phyloP scores from a whole-genome alignment of 164 flowering plant genomes.

The Nymphaea colorata region DNA sequence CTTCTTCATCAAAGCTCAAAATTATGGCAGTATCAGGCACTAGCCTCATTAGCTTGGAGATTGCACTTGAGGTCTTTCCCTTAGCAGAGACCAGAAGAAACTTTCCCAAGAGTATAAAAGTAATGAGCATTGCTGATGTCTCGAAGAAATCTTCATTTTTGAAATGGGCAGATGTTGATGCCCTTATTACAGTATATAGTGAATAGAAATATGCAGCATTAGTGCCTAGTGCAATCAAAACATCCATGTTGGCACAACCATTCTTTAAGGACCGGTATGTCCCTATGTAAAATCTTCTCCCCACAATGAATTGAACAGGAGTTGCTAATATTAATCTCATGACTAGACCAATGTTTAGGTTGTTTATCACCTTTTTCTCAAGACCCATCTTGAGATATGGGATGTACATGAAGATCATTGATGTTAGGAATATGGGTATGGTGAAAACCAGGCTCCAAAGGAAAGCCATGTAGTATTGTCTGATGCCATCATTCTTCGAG shows the following conservation, averaged over 20 bases:
- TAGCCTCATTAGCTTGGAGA: conserved; percentile 7
- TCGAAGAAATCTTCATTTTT: conserved; percentile 11
- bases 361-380: conserved; percentile 6
- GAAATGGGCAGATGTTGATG: conserved; percentile 3
- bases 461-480: conserved; percentile 4
- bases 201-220: conserved; percentile 10
- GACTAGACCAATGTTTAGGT: conserved; percentile 6
- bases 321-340: conserved; percentile 10
- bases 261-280: conserved; percentile 6
- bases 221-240: conserved; percentile 6
- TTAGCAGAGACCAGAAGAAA: conserved; percentile 7
- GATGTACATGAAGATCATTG: conserved; percentile 14
- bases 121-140: conserved; percentile 8
- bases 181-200: conserved; percentile 3
- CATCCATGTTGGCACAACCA: conserved; percentile 9
- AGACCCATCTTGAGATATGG: conserved; percentile 7
- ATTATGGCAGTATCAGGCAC: conserved; percentile 5
- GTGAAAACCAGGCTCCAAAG: conserved; percentile 13
- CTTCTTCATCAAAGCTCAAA: conserved; percentile 4
- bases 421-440: conserved; percentile 8
- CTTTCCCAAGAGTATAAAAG: conserved; percentile 10
- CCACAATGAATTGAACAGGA: conserved; percentile 16
- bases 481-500: conserved; percentile 3
- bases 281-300: conserved; percentile 8
- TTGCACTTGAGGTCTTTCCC: conserved; percentile 8